These are phyloP conservation scores for Agaricus bisporus DNA, from an alignment of 768 basidiomycete species.

Conservation along the genomic window DNA sequence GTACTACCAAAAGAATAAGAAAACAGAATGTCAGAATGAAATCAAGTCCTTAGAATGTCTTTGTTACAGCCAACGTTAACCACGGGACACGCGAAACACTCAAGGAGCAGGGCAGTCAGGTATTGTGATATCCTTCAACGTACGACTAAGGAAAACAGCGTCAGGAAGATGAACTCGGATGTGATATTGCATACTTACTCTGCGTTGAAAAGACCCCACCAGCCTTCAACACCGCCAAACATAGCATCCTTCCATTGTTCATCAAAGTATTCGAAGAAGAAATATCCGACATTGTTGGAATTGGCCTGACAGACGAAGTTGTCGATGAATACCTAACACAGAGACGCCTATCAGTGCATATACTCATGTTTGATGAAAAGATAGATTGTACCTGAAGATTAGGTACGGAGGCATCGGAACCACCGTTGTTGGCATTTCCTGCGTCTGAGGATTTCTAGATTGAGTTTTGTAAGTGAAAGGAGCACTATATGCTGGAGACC, in stretches of 20 bases:
- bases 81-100: conserved; percentile 4
- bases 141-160: conserved; percentile 38
- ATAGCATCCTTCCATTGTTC: conserved; percentile 70
- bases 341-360: background rate
- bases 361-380: background rate
- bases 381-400: conserved; percentile 45
- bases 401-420: conserved; percentile 49
- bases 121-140: conserved; percentile 63
- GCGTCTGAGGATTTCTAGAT: conserved; percentile 51
- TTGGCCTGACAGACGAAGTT: conserved; percentile 90
- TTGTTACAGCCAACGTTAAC: background rate
- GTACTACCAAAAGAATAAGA: background rate
- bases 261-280: conserved; percentile 83
- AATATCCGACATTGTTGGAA: conserved; percentile 68
- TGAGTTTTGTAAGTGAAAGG: background rate
- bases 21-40: background rate
- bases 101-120: conserved; percentile 44
- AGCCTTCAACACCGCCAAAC: conserved; percentile 78
- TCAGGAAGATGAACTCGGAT: background rate
- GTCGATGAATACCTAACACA: conserved; percentile 67
- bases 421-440: conserved; percentile 58
- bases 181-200: conserved; percentile 25
- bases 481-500: background rate
- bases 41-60: background rate
- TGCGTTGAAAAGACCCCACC: conserved; percentile 42